Evolutionary conservation across 306 rosid species (phyloP).

Genomic region (Cucurbita pepo): DNA sequence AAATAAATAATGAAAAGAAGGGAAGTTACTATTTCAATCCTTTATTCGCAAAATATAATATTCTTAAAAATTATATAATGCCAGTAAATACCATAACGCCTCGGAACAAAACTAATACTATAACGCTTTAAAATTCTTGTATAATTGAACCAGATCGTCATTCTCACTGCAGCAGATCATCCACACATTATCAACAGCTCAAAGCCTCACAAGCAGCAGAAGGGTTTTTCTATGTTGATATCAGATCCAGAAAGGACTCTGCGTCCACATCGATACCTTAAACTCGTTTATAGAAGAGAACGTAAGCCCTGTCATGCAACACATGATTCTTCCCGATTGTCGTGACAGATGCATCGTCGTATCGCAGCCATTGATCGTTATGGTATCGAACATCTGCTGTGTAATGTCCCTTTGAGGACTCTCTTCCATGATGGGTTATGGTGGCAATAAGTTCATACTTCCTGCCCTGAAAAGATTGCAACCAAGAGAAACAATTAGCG

Average conservation of each 20-base stretch:
- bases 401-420: conserved; percentile 90
- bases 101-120: neutral
- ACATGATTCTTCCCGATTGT: conserved; percentile 53
- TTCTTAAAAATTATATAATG: too few relatives aligned
- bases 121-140: neutral
- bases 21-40: too few relatives aligned
- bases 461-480: conserved; percentile 46
- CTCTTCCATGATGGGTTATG: conserved; percentile 89
- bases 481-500: neutral
- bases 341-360: conserved; percentile 64
- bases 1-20: too few relatives aligned
- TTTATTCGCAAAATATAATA: too few relatives aligned
- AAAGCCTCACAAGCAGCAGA: neutral
- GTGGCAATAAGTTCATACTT: conserved; percentile 84
- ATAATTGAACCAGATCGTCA: neutral
- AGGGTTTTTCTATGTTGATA: neutral
- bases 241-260: neutral
- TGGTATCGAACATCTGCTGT: conserved; percentile 69
- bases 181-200: neutral
- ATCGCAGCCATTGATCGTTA: conserved; percentile 63
- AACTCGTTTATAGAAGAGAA: conserved; percentile 62
- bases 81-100: too few relatives aligned
- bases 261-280: conserved; percentile 1
- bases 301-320: conserved; percentile 83
- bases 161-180: neutral